Conservation (phyloP, 2,329 filamentous ascomycete species). For the Colletotrichum cordylinicola region DNA sequence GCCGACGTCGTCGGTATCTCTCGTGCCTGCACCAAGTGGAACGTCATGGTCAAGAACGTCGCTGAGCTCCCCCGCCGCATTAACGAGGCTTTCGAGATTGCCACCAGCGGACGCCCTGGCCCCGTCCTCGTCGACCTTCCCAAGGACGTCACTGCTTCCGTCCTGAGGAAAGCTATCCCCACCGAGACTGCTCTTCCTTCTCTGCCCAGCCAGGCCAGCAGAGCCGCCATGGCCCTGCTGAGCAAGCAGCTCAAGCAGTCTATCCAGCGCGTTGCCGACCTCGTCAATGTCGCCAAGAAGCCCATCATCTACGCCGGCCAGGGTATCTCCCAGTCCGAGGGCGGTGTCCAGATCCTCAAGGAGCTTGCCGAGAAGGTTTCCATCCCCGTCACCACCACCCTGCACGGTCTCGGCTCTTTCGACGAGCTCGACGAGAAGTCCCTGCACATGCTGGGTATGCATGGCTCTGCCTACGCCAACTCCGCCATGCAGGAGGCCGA, state of each 20-base stretch:
- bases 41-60: slow-evolving; percentile 96
- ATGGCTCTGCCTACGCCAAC: slow-evolving; percentile 96
- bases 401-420: slow-evolving; percentile 90
- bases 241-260: slow-evolving; percentile 75
- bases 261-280: slow-evolving; percentile 77
- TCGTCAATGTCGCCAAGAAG: slow-evolving; percentile 91
- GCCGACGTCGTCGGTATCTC: slow-evolving; percentile 95
- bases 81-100: slow-evolving; percentile 98
- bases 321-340: slow-evolving; percentile 80
- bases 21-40: slow-evolving; percentile 97
- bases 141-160: slow-evolving; percentile 91
- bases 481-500: slow-evolving; percentile 98
- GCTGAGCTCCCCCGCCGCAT: slow-evolving; percentile 92
- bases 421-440: slow-evolving; percentile 95
- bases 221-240: slow-evolving; percentile 77
- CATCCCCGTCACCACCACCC: slow-evolving; percentile 94
- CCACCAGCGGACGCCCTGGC: slow-evolving; percentile 89
- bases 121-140: slow-evolving; percentile 95
- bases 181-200: slow-evolving; percentile 74
- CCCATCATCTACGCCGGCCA: slow-evolving; percentile 95
- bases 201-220: slow-evolving; percentile 84
- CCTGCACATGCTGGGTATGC: slow-evolving; percentile 98
- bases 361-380: slow-evolving; percentile 88
- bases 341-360: slow-evolving; percentile 80
- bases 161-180: slow-evolving; percentile 85